Evolutionary conservation across 83 land plant genomes (phyloP).

Genomic region (Picea abies): DNA sequence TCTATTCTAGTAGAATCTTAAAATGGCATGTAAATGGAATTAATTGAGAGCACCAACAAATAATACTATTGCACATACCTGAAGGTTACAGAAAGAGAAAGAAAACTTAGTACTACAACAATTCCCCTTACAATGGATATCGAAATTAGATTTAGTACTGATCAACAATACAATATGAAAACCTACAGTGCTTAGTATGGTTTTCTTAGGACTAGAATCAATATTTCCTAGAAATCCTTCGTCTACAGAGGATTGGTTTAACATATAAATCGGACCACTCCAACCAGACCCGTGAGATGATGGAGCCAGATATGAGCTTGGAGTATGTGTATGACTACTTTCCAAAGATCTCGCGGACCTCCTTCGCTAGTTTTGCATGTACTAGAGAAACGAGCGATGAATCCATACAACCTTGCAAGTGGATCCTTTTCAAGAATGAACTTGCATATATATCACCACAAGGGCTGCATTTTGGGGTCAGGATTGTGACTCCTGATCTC

Average conservation of each 20-base stretch:
- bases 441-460: too few species aligned
- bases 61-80: slow-evolving; percentile 20
- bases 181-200: slow-evolving; percentile 37
- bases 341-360: slow-evolving; percentile 36
- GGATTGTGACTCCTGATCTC: too few species aligned
- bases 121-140: too few species aligned
- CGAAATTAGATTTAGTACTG: too few species aligned
- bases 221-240: slow-evolving; percentile 13
- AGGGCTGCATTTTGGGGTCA: too few species aligned
- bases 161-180: neutral
- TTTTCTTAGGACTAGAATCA: slow-evolving; percentile 10
- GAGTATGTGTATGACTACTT: slow-evolving; percentile 36
- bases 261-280: neutral
- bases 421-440: too few species aligned
- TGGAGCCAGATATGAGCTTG: slow-evolving; percentile 23
- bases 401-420: too few species aligned
- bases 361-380: too few species aligned
- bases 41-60: slow-evolving; percentile 18
- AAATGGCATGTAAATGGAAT: neutral
- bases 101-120: too few species aligned
- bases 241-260: slow-evolving; percentile 1
- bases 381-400: too few species aligned
- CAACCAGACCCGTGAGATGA: neutral
- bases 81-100: neutral
- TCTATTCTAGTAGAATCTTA: neutral